Conservation (phyloP, 768 basidiomycete species). For the Leucosporidium creatinivorum region DNA sequence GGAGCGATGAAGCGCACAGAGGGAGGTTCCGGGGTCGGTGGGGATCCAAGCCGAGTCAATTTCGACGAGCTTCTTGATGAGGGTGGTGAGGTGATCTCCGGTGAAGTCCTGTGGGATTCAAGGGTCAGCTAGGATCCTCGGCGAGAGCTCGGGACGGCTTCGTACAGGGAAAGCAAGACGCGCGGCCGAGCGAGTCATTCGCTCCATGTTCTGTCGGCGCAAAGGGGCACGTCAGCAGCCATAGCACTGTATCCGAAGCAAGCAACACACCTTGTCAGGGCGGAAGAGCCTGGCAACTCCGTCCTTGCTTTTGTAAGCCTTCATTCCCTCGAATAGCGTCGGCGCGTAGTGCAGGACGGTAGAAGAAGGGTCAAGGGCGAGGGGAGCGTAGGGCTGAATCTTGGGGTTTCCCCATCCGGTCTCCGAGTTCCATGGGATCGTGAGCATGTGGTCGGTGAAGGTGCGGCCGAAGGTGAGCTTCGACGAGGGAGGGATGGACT, state of each 20-base stretch:
- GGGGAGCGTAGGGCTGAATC: conserved; percentile 74
- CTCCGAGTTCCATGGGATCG: conserved; percentile 53
- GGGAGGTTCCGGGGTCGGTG: conserved; percentile 71
- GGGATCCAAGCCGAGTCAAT: conserved; percentile 90
- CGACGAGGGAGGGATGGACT: conserved; percentile 57
- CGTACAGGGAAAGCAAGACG: conserved; percentile 45
- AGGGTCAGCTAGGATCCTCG: not conserved
- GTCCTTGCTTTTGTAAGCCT: conserved; percentile 68
- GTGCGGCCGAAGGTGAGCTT: conserved; percentile 75
- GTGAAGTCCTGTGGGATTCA: conserved; percentile 55
- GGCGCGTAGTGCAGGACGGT: conserved; percentile 91
- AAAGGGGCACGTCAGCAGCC: not conserved
- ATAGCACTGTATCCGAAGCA: not conserved
- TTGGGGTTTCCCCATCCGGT: conserved; percentile 75
- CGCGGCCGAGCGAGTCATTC: conserved; percentile 77
- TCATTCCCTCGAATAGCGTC: conserved; percentile 78
- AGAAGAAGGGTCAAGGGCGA: conserved; percentile 66
- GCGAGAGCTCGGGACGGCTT: not conserved
- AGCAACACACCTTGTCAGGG: conserved; percentile 52
- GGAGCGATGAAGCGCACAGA: conserved; percentile 45
- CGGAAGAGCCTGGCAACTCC: conserved; percentile 78
- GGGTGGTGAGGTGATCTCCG: conserved; percentile 61
- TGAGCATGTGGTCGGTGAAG: conserved; percentile 48
- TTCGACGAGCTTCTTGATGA: conserved; percentile 78
- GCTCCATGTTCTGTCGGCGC: conserved; percentile 71